Base-by-base conservation (phyloP, 768 basidiomycete species). In the Termitomyces sp. region DNA sequence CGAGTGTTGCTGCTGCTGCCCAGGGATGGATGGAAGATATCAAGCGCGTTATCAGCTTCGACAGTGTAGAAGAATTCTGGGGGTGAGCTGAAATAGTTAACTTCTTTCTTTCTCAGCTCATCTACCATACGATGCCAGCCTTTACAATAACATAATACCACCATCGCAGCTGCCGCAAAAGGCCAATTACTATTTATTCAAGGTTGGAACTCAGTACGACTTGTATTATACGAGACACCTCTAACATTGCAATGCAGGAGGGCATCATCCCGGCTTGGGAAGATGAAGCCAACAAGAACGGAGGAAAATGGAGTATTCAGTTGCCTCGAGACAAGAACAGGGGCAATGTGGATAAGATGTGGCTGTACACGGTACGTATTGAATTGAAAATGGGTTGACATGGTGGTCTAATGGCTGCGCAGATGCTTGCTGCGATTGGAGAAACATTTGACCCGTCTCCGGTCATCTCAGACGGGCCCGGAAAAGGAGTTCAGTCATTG, bases 401-500 rank as follows among this genome's bases (percentile, higher is more conserved):
- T 17, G 38, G 29, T 20, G 31, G 25, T 25, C 36, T 61, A 29
- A 61, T 42, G 50, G 14, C 56, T 57, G 48, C 60, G 46, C 74
- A 98, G 97, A 98, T 98, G 96, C 87, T 99, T 61, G 97, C 97
- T 62, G 97, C 96, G 49, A 99, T 99, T 66, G 97, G 97, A 57
- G 97, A 99, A 77, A 99, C 95, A 0, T 98, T 97, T 73, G 97
- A 98, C 75, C 94, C 96, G 15, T 84, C 87, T 57, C 83, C 92
- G 52, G 82, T 87, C 29, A 70, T 71, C 61, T 69, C 76, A 50
- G 83, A 79, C 72, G 63, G 81, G 76, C 49, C 65, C 64, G 71
- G 65, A 54, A 73, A 74, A 17, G 79, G 77, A 45, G 78, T 78
- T 8, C 79, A 81, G 65, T 86, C 88, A 42, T 78, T 93, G 66